Evolutionary conservation across 31 red algal genomes (phyloP).

Genomic region (Odonthalia washingtoniensis): DNA sequence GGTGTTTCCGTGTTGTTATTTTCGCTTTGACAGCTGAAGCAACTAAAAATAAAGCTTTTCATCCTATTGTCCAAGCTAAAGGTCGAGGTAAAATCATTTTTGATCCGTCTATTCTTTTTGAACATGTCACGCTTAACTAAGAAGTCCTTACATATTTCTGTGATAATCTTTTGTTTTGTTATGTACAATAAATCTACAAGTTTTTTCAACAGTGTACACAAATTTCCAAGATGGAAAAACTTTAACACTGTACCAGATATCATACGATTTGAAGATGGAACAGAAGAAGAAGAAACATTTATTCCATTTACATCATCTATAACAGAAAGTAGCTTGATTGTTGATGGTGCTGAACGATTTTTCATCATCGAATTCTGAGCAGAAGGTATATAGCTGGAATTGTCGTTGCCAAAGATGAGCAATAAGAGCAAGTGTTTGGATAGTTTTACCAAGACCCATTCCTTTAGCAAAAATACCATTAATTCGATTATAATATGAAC

Average conservation of each 20-base stretch:
- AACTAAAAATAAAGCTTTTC: conserved; percentile 73
- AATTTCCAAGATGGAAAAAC: too few relatives aligned
- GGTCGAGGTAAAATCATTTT: conserved; percentile 56
- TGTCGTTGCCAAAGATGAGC: too few relatives aligned
- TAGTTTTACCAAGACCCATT: conserved; percentile 99
- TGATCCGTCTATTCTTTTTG: conserved; percentile 19
- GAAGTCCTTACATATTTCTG: too few relatives aligned
- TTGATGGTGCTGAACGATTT: not conserved
- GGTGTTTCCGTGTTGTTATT: conserved; percentile 71
- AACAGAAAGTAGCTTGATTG: not conserved
- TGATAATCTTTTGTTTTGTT: too few relatives aligned
- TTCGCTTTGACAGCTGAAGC: conserved; percentile 48
- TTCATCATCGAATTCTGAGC: not conserved
- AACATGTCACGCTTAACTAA: not conserved
- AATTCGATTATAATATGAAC: conserved; percentile 90
- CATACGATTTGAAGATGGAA: not conserved
- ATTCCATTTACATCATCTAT: not conserved
- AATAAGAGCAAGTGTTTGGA: conserved; percentile 92
- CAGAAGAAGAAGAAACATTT: not conserved
- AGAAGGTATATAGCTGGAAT: not conserved
- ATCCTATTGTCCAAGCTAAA: conserved; percentile 58
- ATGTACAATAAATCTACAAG: too few relatives aligned
- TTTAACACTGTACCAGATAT: not conserved
- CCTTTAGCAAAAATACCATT: conserved; percentile 98
- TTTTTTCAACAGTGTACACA: too few relatives aligned